These are phyloP conservation scores for Botrytis aclada DNA, from an alignment of 2,329 filamentous ascomycete genomes.

Conservation along the genomic window DNA sequence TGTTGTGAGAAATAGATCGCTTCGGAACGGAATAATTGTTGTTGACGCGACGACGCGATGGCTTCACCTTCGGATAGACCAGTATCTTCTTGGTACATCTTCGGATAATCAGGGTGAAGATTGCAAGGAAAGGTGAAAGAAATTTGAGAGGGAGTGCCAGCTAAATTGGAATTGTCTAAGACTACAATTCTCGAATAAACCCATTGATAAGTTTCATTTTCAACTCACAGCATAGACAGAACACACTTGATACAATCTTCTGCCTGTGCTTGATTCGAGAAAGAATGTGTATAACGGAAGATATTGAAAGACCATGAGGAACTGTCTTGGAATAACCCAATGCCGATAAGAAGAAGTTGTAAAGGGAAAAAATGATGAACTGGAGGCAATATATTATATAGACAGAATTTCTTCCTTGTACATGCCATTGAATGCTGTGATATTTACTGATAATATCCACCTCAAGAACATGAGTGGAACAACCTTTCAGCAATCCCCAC, in stretches of 20 bases:
- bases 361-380: not conserved
- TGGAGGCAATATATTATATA: not conserved
- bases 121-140: too few relatives aligned
- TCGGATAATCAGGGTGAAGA: not conserved
- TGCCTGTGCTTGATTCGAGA: not conserved
- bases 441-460: not conserved
- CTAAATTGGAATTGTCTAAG: too few relatives aligned
- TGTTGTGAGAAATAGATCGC: not conserved
- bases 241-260: not conserved
- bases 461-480: too few relatives aligned
- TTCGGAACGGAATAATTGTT: not conserved
- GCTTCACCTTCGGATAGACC: not conserved
- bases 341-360: not conserved
- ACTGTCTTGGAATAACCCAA: not conserved
- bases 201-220: too few relatives aligned
- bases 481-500: not conserved
- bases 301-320: not conserved
- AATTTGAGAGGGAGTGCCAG: not conserved
- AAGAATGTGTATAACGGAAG: not conserved
- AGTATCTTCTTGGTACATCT: not conserved
- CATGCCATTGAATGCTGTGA: not conserved
- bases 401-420: too few relatives aligned
- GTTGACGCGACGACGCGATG: not conserved
- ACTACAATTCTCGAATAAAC: too few relatives aligned
- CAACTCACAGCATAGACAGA: too few relatives aligned